A percentile compares a stretch with the other conserved stretches of the same genome.
Conservation (phyloP, 306 rosid species). For the Astragalus glycyphyllos region DNA sequence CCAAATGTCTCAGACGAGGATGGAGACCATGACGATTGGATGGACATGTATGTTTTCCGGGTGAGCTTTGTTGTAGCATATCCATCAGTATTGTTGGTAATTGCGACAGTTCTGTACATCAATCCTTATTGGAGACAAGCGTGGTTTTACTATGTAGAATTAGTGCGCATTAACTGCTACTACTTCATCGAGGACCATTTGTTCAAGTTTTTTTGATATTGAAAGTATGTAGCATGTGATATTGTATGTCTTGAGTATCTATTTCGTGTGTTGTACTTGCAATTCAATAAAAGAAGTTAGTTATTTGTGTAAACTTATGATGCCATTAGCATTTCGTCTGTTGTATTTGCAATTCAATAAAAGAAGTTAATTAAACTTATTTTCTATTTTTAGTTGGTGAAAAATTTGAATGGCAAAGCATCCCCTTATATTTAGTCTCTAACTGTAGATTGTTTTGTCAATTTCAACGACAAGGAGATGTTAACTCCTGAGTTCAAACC, state of each 20-base stretch:
- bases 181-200: neutral
- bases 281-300: too few species aligned
- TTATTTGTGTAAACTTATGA: too few species aligned
- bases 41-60: neutral
- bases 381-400: too few species aligned
- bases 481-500: too few species aligned
- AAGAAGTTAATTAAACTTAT: too few species aligned
- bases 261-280: neutral
- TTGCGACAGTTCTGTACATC: neutral
- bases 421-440: too few species aligned
- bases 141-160: neutral
- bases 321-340: too few species aligned
- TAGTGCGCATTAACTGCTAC: neutral
- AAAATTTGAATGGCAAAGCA: too few species aligned
- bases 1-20: neutral
- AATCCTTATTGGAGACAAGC: neutral
- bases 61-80: neutral
- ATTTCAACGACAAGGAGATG: too few species aligned
- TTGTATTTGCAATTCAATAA: too few species aligned
- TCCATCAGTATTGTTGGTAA: neutral
- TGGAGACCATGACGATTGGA: neutral
- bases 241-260: neutral
- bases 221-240: neutral
- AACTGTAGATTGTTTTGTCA: too few species aligned
- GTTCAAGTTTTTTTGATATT: neutral